Percentiles rank a stretch among this genome's conserved stretches.
These are phyloP conservation scores for Chytriomyces confervae DNA, from an alignment of 192 early-diverging fungal species.

Conservation along the genomic window DNA sequence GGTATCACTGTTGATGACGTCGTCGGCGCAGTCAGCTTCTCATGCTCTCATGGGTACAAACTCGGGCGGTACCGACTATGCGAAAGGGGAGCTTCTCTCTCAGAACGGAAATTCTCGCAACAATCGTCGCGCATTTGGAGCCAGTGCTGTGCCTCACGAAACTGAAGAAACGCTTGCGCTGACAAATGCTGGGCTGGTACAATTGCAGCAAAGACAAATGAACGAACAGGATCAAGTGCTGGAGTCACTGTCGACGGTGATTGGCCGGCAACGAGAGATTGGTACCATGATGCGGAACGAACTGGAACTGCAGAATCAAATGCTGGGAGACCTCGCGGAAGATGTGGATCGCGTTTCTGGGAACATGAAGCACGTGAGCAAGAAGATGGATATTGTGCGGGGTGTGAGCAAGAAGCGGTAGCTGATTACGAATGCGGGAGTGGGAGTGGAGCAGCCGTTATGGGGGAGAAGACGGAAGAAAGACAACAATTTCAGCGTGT, in stretches of 20 bases:
- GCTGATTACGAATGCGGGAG: neutral
- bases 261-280: conserved; percentile 85
- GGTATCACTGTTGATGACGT: conserved; percentile 42
- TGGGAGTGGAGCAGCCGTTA: neutral
- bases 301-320: conserved; percentile 87
- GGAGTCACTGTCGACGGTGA: conserved; percentile 73
- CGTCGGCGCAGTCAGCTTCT: conserved; percentile 36
- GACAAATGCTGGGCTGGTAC: conserved; percentile 76
- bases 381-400: conserved; percentile 74
- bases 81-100: neutral
- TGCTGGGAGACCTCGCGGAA: conserved; percentile 83
- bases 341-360: conserved; percentile 76
- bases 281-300: conserved; percentile 87
- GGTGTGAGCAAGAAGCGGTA: conserved; percentile 24
- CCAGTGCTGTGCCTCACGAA: conserved; percentile 60
- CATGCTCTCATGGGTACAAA: neutral
- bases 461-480: neutral
- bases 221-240: conserved; percentile 81
- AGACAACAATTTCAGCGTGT: neutral
- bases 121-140: conserved; percentile 74
- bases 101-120: neutral
- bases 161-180: conserved; percentile 79
- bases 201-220: conserved; percentile 81
- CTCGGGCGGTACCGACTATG: neutral
- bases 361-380: conserved; percentile 77